Evolutionary conservation across 768 basidiomycete genomes (phyloP), one percentile per base, ranked within the genome.

Genomic region (Tephrocybe rancida): DNA sequence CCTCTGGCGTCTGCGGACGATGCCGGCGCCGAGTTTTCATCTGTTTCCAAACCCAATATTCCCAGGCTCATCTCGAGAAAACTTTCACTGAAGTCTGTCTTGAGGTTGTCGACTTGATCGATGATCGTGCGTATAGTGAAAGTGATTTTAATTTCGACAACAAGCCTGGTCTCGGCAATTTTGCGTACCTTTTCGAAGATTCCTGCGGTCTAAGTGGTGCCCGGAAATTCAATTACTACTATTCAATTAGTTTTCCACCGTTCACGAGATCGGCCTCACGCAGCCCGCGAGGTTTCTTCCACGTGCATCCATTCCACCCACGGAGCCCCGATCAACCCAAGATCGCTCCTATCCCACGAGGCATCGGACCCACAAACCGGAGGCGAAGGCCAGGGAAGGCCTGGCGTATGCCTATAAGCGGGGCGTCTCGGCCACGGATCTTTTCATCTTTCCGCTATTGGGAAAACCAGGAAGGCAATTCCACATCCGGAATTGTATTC

Each of bases 21-120:
- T 37, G 19, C 46, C 46, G 34, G 34, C 34, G 21, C 46, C 46
- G 46, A 48, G 34, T 9, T 37, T 37, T 37, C 45, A 25, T 45
- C 19, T 26, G 13, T 27, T 30, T 30, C 18, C 24, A 26, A 13
- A 7, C 27, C 2, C 44, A 4, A 18, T 27, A 16, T 8, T 18
- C 26, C 41, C 8, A 42, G 41, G 41, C 21, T 22, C n/a, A n/a
- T n/a, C n/a, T n/a, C n/a, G n/a, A n/a, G n/a, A n/a, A n/a, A n/a
- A n/a, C n/a, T n/a, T n/a, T n/a, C n/a, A n/a, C n/a, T 13, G 13
- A 30, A 30, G 29, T 30, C 29, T 30, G 29, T 30, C 29, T 30
- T n/a, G n/a, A n/a, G n/a, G n/a, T n/a, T 32, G 30, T 32, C 30
- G 13, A 32, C 13, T 6, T 32, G 30, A 7, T 32, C 6, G 30